Percentiles rank a stretch among this genome's conserved stretches.
These are phyloP conservation scores for Cryptococcus depauperatus DNA, from an alignment of 1,284 basidiomycete genomes.

Conservation along the genomic window DNA sequence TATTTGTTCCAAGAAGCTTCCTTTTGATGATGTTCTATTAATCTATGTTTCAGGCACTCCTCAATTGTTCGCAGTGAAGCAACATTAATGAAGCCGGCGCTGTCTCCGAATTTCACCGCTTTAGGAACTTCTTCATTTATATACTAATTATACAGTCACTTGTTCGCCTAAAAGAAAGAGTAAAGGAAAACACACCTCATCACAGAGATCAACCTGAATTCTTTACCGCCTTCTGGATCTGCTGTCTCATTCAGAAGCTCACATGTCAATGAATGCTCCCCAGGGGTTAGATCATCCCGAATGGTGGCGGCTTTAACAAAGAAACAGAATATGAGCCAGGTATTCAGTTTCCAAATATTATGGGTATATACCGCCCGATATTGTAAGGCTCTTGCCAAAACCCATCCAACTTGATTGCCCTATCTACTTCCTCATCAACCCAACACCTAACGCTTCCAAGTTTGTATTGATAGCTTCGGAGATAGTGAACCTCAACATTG, in stretches of 20 bases:
- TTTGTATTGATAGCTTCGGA: conserved; percentile 27
- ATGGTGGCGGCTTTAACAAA: conserved; percentile 18
- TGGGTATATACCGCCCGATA: conserved; percentile 23
- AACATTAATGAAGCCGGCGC: background rate
- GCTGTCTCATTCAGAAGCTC: conserved; percentile 28
- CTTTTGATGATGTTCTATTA: background rate
- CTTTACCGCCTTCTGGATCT: conserved; percentile 33
- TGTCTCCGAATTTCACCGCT: background rate
- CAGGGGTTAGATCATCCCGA: conserved; percentile 24
- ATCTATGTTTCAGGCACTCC: background rate
- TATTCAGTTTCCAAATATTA: background rate
- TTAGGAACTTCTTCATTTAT: background rate
- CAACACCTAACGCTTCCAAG: conserved; percentile 34
- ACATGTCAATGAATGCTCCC: conserved; percentile 33
- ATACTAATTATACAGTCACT: background rate
- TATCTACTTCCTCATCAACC: conserved; percentile 28
- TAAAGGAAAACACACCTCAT: conserved; percentile 27
- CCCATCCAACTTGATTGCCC: conserved; percentile 22
- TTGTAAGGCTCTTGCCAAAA: conserved; percentile 31
- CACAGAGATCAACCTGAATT: conserved; percentile 39
- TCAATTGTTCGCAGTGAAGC: background rate
- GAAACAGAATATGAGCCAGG: background rate
- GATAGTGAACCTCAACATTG: conserved; percentile 31
- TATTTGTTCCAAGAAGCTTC: background rate
- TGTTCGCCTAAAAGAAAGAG: background rate